A percentile compares a stretch with the other conserved stretches of the same genome.
These are phyloP conservation scores for Pestalotiopsis sp. DNA, from an alignment of 2,329 filamentous ascomycete genomes.

Conservation along the genomic window DNA sequence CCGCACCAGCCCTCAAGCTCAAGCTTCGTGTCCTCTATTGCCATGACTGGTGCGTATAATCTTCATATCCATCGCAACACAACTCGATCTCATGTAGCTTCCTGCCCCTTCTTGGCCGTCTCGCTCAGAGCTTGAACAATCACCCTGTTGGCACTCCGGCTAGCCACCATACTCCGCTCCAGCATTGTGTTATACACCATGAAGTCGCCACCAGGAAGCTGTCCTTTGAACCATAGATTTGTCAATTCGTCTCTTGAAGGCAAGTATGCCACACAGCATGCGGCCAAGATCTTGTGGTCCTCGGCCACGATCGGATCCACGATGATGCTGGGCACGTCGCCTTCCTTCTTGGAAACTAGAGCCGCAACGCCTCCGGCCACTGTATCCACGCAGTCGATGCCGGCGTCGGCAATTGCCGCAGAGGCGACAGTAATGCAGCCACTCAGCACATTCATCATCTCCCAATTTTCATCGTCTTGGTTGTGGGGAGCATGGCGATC, in stretches of 20 bases:
- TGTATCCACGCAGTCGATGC: constrained; percentile 92
- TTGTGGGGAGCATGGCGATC: constrained; percentile 57
- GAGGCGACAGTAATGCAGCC: constrained; percentile 93
- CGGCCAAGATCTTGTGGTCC: constrained; percentile 75
- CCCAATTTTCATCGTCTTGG: constrained; percentile 69
- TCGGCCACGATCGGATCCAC: constrained; percentile 84
- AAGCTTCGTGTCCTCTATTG: neutral
- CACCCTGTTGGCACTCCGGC: constrained; percentile 43
- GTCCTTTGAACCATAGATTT: constrained; percentile 90
- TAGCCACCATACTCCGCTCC: constrained; percentile 42
- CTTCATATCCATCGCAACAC: neutral
- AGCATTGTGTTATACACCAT: constrained; percentile 42
- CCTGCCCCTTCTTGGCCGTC: constrained; percentile 29
- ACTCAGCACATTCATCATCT: constrained; percentile 87
- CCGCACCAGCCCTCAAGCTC: neutral
- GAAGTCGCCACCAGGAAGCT: constrained; percentile 46
- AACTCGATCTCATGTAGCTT: constrained; percentile 5
- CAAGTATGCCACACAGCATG: constrained; percentile 89
- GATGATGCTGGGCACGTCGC: constrained; percentile 51
- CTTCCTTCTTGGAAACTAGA: constrained; percentile 54
- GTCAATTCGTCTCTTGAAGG: constrained; percentile 88
- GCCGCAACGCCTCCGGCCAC: constrained; percentile 89
- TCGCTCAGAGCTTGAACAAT: constrained; percentile 41
- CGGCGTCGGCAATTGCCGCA: constrained; percentile 89
- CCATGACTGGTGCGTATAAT: neutral